phyloP scores from a whole-genome alignment of 2,329 filamentous ascomycete genomes.

The Cladosporium sp. region DNA sequence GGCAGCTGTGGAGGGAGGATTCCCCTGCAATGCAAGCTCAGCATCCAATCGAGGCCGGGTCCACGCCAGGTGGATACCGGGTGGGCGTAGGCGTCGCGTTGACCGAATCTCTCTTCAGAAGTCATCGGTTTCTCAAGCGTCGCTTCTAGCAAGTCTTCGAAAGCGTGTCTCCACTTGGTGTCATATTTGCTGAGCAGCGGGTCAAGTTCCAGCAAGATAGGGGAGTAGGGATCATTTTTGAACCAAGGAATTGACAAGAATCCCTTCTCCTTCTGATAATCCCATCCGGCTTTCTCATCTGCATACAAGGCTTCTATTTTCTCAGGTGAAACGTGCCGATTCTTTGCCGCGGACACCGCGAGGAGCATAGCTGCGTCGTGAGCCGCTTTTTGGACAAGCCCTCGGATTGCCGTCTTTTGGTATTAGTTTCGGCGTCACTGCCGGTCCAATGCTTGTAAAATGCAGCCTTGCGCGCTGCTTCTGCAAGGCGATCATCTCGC shows the following conservation, averaged over 20 bases:
- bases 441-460: conserved; percentile 13
- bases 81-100: conserved; percentile 16
- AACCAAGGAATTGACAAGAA: conserved; percentile 33
- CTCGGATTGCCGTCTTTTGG: too few species aligned
- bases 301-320: conserved; percentile 27
- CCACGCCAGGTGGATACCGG: conserved; percentile 23
- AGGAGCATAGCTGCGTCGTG: conserved; percentile 21
- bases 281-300: conserved; percentile 13
- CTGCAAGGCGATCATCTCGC: not conserved
- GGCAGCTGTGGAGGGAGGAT: conserved; percentile 28
- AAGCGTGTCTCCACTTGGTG: conserved; percentile 53
- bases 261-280: not conserved
- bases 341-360: conserved; percentile 22
- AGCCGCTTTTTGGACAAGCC: conserved; percentile 13
- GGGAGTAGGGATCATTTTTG: conserved; percentile 49
- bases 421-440: not conserved
- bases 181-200: conserved; percentile 30
- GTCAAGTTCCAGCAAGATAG: conserved; percentile 49
- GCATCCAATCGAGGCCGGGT: conserved; percentile 34
- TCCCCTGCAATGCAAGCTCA: conserved; percentile 32
- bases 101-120: conserved; percentile 19
- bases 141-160: conserved; percentile 54
- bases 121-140: conserved; percentile 32
- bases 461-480: not conserved
- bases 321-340: conserved; percentile 19